Conservation (phyloP, 768 basidiomycete genomes). For the Fomitopsis pulvina region DNA sequence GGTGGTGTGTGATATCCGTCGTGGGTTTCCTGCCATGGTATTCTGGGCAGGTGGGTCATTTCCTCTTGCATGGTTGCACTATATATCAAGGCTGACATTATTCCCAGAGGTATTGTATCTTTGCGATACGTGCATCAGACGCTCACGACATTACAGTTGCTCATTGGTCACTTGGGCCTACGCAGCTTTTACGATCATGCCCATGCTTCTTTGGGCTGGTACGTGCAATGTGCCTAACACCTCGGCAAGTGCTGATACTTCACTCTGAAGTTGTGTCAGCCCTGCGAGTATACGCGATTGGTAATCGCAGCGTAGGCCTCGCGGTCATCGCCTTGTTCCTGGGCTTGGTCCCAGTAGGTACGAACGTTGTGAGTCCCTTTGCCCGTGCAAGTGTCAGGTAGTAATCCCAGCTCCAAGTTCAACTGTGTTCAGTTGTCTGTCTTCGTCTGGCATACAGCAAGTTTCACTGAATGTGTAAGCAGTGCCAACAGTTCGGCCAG, state of each 20-base stretch:
- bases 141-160: not conserved
- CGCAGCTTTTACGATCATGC: not conserved
- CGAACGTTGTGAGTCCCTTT: not conserved
- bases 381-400: not conserved
- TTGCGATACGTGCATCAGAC: not conserved
- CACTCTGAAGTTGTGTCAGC: not conserved
- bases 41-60: no score
- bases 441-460: not conserved
- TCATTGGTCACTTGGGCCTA: not conserved
- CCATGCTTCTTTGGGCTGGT: not conserved
- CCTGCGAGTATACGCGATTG: constrained; percentile 1
- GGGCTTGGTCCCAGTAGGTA: not conserved
- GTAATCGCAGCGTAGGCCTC: not conserved
- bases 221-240: not conserved
- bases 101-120: not conserved
- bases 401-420: not conserved
- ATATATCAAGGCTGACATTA: no score
- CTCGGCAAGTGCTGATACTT: not conserved
- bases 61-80: no score
- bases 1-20: not conserved
- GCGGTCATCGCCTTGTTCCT: not conserved
- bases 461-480: not conserved
- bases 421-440: not conserved
- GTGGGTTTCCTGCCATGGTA: no score
- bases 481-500: not conserved